Evolutionary conservation across 2,329 filamentous ascomycete genomes (phyloP).

Genomic region (Diaporthe helianthi): DNA sequence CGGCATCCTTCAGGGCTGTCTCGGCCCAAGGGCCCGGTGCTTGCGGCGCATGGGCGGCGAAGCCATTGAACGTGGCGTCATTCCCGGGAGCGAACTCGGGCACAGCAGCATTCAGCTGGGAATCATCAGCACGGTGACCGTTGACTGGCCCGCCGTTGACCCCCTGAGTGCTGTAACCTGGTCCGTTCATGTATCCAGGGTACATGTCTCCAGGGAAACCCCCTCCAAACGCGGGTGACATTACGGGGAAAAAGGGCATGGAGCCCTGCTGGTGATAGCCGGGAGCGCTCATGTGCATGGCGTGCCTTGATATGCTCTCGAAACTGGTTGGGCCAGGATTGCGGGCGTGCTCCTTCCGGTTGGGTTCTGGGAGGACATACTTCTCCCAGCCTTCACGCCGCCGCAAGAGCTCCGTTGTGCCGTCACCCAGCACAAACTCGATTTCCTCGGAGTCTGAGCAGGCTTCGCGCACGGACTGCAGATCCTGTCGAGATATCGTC

Average conservation of each 20-base stretch:
- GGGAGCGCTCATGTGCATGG: slow-evolving; percentile 39
- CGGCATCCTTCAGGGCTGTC: slow-evolving; percentile 41
- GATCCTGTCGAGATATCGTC: slow-evolving; percentile 69
- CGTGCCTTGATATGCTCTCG: slow-evolving; percentile 41
- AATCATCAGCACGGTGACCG: slow-evolving; percentile 51
- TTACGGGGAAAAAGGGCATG: slow-evolving; percentile 41
- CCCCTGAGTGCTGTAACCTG: slow-evolving; percentile 38
- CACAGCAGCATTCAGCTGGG: slow-evolving; percentile 67
- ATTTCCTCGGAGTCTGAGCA: slow-evolving; percentile 75
- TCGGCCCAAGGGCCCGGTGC: slow-evolving; percentile 4
- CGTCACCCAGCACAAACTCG: slow-evolving; percentile 77
- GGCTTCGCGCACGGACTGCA: slow-evolving; percentile 76
- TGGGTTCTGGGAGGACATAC: slow-evolving; percentile 76
- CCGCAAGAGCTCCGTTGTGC: slow-evolving; percentile 81
- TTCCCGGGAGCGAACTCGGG: slow-evolving; percentile 64
- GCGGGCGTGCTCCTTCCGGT: slow-evolving; percentile 76
- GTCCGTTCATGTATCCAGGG: slow-evolving; percentile 43
- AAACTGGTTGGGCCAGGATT: slow-evolving; percentile 68
- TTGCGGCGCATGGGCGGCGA: background rate
- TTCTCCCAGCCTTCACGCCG: slow-evolving; percentile 77
- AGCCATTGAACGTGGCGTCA: background rate
- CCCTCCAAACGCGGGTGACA: slow-evolving; percentile 26
- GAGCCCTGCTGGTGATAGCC: slow-evolving; percentile 34
- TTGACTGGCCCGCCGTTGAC: slow-evolving; percentile 48
- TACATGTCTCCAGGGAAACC: slow-evolving; percentile 38